phyloP scores from a whole-genome alignment of 495 filamentous ascomycete species.

The Melanomma pulvis-pyrius region DNA sequence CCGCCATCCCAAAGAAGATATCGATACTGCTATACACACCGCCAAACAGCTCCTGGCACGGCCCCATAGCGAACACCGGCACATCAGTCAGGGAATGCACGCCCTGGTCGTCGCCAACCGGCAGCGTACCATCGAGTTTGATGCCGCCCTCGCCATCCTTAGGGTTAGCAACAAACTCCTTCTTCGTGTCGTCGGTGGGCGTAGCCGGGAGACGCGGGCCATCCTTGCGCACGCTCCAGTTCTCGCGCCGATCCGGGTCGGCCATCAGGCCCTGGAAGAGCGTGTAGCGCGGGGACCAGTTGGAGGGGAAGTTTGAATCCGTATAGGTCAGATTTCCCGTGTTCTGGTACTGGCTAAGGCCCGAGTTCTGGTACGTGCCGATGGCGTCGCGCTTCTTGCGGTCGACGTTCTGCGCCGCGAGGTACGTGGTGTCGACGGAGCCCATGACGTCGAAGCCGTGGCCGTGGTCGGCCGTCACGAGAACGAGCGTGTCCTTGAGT shows the following conservation, averaged over 20 bases:
- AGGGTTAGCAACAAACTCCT: conserved; percentile 61
- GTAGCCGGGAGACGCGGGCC: conserved; percentile 60
- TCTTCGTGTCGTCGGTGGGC: conserved; percentile 42
- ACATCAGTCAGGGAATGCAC: conserved; percentile 78
- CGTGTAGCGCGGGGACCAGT: conserved; percentile 77
- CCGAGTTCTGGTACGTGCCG: conserved; percentile 66
- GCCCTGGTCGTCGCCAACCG: conserved; percentile 57
- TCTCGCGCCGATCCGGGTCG: conserved; percentile 68
- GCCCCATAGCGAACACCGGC: conserved; percentile 71
- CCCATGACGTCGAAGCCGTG: conserved; percentile 72
- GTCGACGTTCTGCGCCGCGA: conserved; percentile 59
- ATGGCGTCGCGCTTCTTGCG: conserved; percentile 68
- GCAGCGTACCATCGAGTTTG: conserved; percentile 69
- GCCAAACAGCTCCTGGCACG: conserved; percentile 70
- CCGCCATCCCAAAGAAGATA: conserved; percentile 72
- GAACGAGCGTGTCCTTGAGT: conserved; percentile 66
- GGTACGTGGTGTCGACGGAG: conserved; percentile 61
- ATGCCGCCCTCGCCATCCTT: conserved; percentile 66
- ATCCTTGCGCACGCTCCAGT: conserved; percentile 56
- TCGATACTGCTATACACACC: conserved; percentile 71
- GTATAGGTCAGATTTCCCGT: conserved; percentile 53
- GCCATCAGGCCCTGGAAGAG: conserved; percentile 66
- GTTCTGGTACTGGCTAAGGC: conserved; percentile 67
- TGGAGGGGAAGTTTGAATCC: conserved; percentile 70
- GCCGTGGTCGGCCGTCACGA: conserved; percentile 77